Evolutionary conservation across 2,329 filamentous ascomycete genomes (phyloP), one percentile per base, ranked within the genome.

Genomic region (Pyrenochaeta sp.): DNA sequence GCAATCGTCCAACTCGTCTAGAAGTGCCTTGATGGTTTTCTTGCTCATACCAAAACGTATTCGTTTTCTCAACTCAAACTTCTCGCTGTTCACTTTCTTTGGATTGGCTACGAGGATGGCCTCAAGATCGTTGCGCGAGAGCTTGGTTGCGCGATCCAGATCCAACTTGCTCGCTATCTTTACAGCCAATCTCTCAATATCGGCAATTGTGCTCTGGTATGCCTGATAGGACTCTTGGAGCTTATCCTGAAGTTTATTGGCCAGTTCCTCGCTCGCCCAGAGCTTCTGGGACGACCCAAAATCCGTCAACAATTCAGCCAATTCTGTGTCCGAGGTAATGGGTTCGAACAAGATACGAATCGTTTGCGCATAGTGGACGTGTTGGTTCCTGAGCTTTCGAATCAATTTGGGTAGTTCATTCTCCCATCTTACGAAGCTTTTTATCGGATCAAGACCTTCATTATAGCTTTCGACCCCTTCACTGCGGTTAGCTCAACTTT

Each of bases 391-490:
- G 1, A 76, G 61, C 40, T 75, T 75, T 14, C 72, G 71, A 35
- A 75, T 74, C 33, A 69, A 67, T 30, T 69, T 56, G 1, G 72
- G 73, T 3, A 75, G 62, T 49, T 75, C 71, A 10, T 64, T 58
- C 41, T 75, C 69, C 69, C 74, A 74, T 58, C 71, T 56, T 36
- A 71, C 51, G 36, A 77, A 75, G 44, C 63, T 63, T 49, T 77
- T 77, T 39, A 78, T 61, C 0, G 71, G 75, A 49, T 78, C 74
- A 2, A 78, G 63, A 2, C 77, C 73, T 37, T 76, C 72, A 35
- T 76, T 72, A 44, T 77, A 78, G 31, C 66, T 66, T 32, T 77
- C 73, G n/a, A 69, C 67, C 2, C 64, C 65, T 71, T 14, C 36
- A 11, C 4, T 21, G 20, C n/a, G 18, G 17, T 39, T 27, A 39